Evolutionary conservation across 306 rosid genomes (phyloP), one percentile per base, ranked within the genome.

Genomic region (Cotoneaster glaucophyllus): DNA sequence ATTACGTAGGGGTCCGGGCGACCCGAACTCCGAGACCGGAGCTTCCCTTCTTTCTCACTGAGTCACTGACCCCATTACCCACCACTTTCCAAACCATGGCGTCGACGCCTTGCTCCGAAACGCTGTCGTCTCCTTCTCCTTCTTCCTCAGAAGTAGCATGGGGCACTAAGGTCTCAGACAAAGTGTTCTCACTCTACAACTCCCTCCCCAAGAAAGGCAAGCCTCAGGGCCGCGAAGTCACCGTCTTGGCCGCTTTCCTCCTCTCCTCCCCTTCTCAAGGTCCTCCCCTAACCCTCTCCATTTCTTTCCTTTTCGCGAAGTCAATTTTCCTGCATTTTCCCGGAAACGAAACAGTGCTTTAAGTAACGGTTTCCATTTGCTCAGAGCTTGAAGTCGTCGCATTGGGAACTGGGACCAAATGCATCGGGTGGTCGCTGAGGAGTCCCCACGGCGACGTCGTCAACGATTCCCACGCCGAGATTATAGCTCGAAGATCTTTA

Each of bases 391-490:
- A 89, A 74, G 97, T 92, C 66, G 91, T 92, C 53, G 91, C 93
- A 6, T 58, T 95, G 73, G 98, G 97, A 69, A 92, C 98, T 18
- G 98, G 98, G 67, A 92, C 97, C 22, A 95, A 95, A 81, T 95
- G 97, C 70, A 79, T 92, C 25, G 97, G 97, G 41, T 90, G 91
- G n/a, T 92, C 96, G 24, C 92, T 74, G 56, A 75, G 89, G 80
- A 89, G 92, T 53, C 70, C 92, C 13, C 74, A 64, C 73, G 96
- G 97, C 37, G 97, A 95, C 44, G 69, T 90, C 50, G 90, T 95
- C 64, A 86, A 89, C 83, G 98, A 95, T 75, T 92, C 99, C 4
- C 97, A 90, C 82, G 97, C 99, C 44, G 97, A 95, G 80, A 85
- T 85, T 74, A 76, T 95, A 43, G 92, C 99, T 58, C 81, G 97